Conservation (phyloP, 805 yeast genomes). For the Lipomyces sp. region DNA sequence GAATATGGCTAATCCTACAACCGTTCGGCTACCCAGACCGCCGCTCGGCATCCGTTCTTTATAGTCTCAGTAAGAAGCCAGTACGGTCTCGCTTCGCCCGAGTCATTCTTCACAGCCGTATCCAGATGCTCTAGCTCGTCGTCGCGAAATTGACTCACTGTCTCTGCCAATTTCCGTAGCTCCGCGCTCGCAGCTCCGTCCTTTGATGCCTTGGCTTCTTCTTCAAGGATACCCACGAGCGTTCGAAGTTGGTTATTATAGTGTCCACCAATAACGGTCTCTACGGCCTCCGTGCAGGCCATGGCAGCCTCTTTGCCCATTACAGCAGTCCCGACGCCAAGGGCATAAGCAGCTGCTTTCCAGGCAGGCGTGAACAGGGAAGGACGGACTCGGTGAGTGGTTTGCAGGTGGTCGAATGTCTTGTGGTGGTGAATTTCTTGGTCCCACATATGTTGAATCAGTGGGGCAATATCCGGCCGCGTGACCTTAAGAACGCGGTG, state of each 20-base stretch:
- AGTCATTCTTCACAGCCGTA: constrained; percentile 88
- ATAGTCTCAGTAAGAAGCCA: constrained; percentile 83
- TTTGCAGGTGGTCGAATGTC: constrained; percentile 77
- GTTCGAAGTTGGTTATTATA: constrained; percentile 86
- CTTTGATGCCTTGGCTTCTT: constrained; percentile 7
- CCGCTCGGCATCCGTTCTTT: constrained; percentile 76
- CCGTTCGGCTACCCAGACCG: constrained; percentile 88
- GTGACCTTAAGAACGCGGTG: constrained; percentile 66
- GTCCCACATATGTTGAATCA: constrained; percentile 95
- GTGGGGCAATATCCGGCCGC: constrained; percentile 71
- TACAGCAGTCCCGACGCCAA: constrained; percentile 84
- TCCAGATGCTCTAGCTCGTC: constrained; percentile 94
- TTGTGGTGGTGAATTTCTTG: constrained; percentile 89
- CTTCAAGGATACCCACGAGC: constrained; percentile 37
- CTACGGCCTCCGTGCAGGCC: constrained; percentile 99
- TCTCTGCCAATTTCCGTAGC: constrained; percentile 53
- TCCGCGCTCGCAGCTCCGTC: constrained; percentile 49
- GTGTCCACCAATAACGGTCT: constrained; percentile 95
- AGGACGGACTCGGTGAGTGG: constrained; percentile 79
- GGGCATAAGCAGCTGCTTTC: constrained; percentile 83
- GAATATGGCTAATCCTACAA: constrained; percentile 41
- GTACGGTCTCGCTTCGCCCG: constrained; percentile 91
- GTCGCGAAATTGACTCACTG: constrained; percentile 77
- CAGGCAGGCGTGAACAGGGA: constrained; percentile 87
- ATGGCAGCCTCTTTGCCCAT: constrained; percentile 94